Evolutionary conservation across 2,329 filamentous ascomycete species (phyloP), one percentile per base, ranked within the genome.

Genomic region (Aspergillus versicolor): DNA sequence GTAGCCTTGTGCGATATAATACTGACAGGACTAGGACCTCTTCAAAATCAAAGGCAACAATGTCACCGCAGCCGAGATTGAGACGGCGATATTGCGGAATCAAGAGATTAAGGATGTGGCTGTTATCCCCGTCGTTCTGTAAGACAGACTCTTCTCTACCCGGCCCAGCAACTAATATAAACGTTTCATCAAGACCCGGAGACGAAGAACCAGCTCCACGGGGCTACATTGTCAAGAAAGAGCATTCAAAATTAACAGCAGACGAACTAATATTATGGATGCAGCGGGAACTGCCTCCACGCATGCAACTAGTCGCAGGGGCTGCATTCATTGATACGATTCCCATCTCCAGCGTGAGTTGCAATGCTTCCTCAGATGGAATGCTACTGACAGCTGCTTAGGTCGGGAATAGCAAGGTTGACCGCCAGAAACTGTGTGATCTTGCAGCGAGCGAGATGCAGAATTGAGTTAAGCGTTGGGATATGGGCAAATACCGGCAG

Each of bases 21-120:
- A 7, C 24, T 24, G 4, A 24, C 24, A 24, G 24, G 24, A 24
- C 4, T 24, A 24, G 24, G 24, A 24, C 24, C 24, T 24, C 24
- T 24, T 74, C 67, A 82, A 87, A 71, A 85, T 80, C 68, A 85
- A 88, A 69, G 85, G 84, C 3, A 86, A 85, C 69, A 84, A 86
- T 67, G 84, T 87, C 2, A 77, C 84, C 0, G 84, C 84, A 0
- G 84, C 84, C 3, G 84, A 87, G 70, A 76, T 87, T 2, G 84
- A 81, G 60, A 78, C 77, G 5, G 60, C 79, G 15, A 64, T 81
- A 2, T 57, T 75, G 7, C 67, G 67, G 1, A 76, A 81, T 59
- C 70, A 70, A 1, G 71, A 73, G 32, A 68, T 81, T 24, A 71
- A 71, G 6, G 84, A 87, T 63, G 82, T 78, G 1, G 84, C 82